Evolutionary conservation across 306 rosid species (phyloP), one percentile per base, ranked within the genome.

Genomic region (Vigna radiata): DNA sequence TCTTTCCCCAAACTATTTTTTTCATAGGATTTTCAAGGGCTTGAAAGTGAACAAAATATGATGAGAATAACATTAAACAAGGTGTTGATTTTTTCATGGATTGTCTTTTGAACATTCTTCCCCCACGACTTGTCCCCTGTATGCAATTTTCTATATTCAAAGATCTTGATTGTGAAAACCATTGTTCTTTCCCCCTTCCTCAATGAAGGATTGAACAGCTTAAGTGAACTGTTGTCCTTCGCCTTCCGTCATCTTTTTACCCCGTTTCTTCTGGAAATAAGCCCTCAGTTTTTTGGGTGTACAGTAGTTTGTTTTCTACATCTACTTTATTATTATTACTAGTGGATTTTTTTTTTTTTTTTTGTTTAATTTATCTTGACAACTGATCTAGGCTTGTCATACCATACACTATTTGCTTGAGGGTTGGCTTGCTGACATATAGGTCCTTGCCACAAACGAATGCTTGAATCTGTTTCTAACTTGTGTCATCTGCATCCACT

Each of bases 401-500:
- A 36, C 68, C 31, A 49, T 43, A 63, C 48, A 55, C 27, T 49
- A 44, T 75, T 46, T 83, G 84, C 61, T 54, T 56, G 73, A 78
- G 74, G 74, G 77, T 31, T 67, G 53, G 64, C 25, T 68, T 81
- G 65, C 17, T 23, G 72, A 61, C 77, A 14, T 21, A 37, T 64
- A 18, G 41, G 29, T 68, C 37, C 71, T 23, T 67, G 71, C 68
- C 70, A 23, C 78, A 37, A 53, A 53, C 59, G 63, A 54, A 36
- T 71, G 75, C 52, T 49, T 67, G 65, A 78, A 67, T 68, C 15
- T 71, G 48, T 67, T 67, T 36, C 44, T 76, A 66, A 64, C 59
- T 58, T 65, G 14, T 44, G 60, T 16, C 75, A 68, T 54, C 59
- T 68, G 81, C 80, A 77, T 68, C 80, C 70, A 50, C 66, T 37